phyloP scores from a whole-genome alignment of 441 rosid species.

The Iberis amara region DNA sequence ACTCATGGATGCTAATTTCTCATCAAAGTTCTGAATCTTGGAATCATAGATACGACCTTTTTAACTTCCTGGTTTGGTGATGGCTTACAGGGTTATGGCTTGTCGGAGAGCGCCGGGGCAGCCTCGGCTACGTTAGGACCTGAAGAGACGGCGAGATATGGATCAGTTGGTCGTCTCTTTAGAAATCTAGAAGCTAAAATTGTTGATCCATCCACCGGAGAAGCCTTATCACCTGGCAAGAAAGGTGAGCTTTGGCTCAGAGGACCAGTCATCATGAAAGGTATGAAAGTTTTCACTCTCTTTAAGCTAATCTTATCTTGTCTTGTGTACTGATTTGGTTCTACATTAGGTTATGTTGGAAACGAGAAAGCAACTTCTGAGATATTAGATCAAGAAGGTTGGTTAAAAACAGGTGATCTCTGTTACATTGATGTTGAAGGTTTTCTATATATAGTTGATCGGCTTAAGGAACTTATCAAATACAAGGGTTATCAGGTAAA shows the following conservation, averaged over 20 bases:
- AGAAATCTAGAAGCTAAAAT: slow-evolving; percentile 69
- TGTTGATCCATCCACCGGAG: slow-evolving; percentile 66
- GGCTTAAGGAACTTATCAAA: slow-evolving; percentile 86
- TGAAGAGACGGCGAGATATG: slow-evolving; percentile 44
- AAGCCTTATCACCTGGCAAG: slow-evolving; percentile 61
- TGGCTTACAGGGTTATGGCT: slow-evolving; percentile 61
- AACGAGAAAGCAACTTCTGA: slow-evolving; percentile 84
- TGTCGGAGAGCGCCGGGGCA: slow-evolving; percentile 69
- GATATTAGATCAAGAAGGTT: slow-evolving; percentile 71
- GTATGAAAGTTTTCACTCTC: slow-evolving; percentile 29
- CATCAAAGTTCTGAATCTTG: too few species aligned
- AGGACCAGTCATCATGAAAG: slow-evolving; percentile 77
- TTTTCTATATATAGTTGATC: slow-evolving; percentile 63
- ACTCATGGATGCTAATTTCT: too few species aligned
- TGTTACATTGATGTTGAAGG: slow-evolving; percentile 73
- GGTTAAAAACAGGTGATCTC: slow-evolving; percentile 92
- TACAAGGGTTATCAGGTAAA: slow-evolving; percentile 86
- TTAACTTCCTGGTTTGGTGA: neutral
- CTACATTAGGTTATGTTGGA: slow-evolving; percentile 62
- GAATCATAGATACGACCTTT: neutral
- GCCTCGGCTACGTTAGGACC: slow-evolving; percentile 41
- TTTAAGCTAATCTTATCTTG: neutral
- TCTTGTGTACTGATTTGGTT: neutral
- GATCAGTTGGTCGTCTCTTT: slow-evolving; percentile 64
- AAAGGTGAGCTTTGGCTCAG: slow-evolving; percentile 86